Percentiles rank a stretch among this genome's conserved stretches.
These are phyloP conservation scores for Aphanomyces invadans DNA, from an alignment of 352 stramenopile species.

Conservation along the genomic window DNA sequence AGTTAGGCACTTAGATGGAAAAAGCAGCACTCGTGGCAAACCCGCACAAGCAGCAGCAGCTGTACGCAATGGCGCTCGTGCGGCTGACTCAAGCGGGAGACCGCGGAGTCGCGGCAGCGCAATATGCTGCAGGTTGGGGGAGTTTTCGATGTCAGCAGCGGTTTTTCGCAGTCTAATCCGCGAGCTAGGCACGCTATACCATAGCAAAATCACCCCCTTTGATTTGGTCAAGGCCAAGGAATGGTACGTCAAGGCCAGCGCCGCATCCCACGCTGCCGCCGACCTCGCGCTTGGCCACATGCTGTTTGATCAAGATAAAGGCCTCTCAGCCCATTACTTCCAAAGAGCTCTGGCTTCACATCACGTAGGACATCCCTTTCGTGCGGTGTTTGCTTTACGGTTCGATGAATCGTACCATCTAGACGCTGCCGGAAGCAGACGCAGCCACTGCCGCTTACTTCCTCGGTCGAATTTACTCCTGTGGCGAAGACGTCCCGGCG, in stretches of 20 bases:
- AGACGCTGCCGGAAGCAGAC: neutral
- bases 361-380: neutral
- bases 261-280: constrained; percentile 37
- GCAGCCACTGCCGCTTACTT: constrained; percentile 30
- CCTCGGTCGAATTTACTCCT: constrained; percentile 41
- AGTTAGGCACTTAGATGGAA: constrained; percentile 31
- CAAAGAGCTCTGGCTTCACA: constrained; percentile 37
- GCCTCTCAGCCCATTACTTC: constrained; percentile 57
- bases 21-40: constrained; percentile 39
- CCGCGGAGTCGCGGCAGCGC: constrained; percentile 44
- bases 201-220: constrained; percentile 26
- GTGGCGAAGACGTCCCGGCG: constrained; percentile 40
- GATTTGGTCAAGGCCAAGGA: constrained; percentile 29
- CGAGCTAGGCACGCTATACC: too few species aligned
- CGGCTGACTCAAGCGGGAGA: constrained; percentile 44
- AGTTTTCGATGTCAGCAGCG: neutral
- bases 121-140: constrained; percentile 30
- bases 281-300: constrained; percentile 47
- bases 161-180: too few species aligned
- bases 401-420: too few species aligned
- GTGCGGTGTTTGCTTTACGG: too few species aligned
- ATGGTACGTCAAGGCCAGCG: constrained; percentile 54
- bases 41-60: constrained; percentile 30
- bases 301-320: constrained; percentile 34
- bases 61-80: constrained; percentile 35